phyloP scores from a whole-genome alignment of 2,329 filamentous ascomycete genomes.

The Westerdykella ornata region DNA sequence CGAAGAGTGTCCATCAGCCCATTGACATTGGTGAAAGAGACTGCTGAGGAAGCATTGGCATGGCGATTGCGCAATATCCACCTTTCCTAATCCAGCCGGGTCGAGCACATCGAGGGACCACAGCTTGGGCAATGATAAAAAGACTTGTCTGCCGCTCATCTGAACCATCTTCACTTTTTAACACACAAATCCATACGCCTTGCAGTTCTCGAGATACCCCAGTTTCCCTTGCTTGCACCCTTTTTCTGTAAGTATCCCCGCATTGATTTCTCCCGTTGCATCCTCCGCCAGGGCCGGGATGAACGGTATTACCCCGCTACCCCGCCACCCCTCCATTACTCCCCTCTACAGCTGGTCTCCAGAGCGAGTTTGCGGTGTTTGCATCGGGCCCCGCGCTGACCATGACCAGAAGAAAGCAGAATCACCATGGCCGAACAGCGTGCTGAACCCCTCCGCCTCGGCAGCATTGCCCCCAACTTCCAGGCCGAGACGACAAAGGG shows the following conservation, averaged over 20 bases:
- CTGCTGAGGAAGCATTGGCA: background rate
- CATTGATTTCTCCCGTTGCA: background rate
- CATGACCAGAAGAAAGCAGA: conserved; percentile 2
- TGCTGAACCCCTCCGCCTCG: conserved; percentile 52
- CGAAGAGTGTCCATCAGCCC: conserved; percentile 3
- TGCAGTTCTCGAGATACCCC: conserved; percentile 4
- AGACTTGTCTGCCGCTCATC: background rate
- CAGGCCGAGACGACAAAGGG: conserved; percentile 60
- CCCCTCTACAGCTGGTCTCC: background rate
- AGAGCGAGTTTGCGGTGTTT: conserved; percentile 20
- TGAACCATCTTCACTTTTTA: background rate
- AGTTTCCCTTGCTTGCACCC: too few species aligned
- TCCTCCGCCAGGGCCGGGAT: background rate
- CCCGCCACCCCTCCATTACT: conserved; percentile 22
- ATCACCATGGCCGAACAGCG: conserved; percentile 27
- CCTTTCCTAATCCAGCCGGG: conserved; percentile 20
- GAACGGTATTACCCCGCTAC: conserved; percentile 8
- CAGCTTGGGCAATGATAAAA: background rate
- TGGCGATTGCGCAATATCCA: conserved; percentile 31
- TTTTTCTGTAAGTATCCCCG: background rate
- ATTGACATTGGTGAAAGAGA: conserved; percentile 6
- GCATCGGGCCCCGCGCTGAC: conserved; percentile 13
- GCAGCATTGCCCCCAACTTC: conserved; percentile 63
- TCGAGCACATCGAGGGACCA: background rate
- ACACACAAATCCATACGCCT: background rate